Base-by-base conservation (phyloP, 1,139 yeast genomes). In the Candida mesenterica region DNA sequence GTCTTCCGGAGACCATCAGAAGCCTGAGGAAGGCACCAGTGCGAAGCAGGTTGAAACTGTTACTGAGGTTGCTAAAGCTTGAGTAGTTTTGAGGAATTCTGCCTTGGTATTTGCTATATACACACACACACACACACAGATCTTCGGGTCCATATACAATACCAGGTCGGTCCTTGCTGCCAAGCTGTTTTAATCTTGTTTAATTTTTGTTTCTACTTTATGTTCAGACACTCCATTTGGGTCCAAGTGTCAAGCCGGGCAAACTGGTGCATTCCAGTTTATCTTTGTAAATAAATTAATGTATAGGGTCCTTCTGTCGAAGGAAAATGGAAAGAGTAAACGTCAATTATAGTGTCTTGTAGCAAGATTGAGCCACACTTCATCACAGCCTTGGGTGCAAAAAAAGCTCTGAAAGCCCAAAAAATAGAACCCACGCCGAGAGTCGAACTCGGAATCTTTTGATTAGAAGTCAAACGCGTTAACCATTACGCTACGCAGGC, bases 391-490 rank as follows among this genome's bases (percentile, higher is more conserved):
- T 6, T 19, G 22, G 22, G 8, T 19, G 22, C 22, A 19, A 19
- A 19, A 19, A 19, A 19, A n/a, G n/a, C n/a, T n/a, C n/a, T n/a
- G 12, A 24, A 25, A 5, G 28, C 14, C 5, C 14, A 5, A 26
- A 40, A 38, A 26, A n/a, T 10, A 31, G 43, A 62, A 62, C 68
- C 68, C 68, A 61, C 58, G 68, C 61, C 68, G 68, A 64, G 68
- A 62, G 65, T 62, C 68, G 68, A 62, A 62, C 68, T 64, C 68
- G 67, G 60, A 62, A 63, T 62, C 68, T 61, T 62, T 62, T 62
- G 69, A 63, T 62, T 61, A 61, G 68, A 62, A 63, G 68, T 62
- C 68, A 62, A 62, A 62, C 63, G 68, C 68, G 68, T 62, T 62
- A 62, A 62, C 68, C 68, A 62, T 62, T 62, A 61, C 68, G 68